phyloP scores from a whole-genome alignment of 768 basidiomycete genomes.

The Boletellus emodensis region DNA sequence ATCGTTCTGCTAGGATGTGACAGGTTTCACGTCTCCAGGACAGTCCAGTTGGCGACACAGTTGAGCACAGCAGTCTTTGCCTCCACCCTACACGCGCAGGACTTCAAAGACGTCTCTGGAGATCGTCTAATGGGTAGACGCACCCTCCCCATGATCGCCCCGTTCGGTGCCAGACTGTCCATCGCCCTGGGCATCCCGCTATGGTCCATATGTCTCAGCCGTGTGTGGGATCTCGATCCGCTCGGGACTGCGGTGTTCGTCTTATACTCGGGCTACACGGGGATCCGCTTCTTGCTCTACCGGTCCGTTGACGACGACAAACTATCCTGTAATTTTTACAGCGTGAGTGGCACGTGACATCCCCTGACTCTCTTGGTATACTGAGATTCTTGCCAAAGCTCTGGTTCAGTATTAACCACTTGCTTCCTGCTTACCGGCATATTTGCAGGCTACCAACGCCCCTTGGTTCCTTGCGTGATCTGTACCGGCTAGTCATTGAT shows the following conservation, averaged over 20 bases:
- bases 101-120: conserved; percentile 38
- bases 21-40: conserved; percentile 6
- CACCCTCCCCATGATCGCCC: conserved; percentile 41
- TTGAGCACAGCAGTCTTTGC: conserved; percentile 27
- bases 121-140: conserved; percentile 33
- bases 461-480: neutral
- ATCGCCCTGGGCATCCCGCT: conserved; percentile 18
- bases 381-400: conserved; percentile 5
- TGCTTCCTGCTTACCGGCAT: conserved; percentile 16
- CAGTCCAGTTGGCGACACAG: conserved; percentile 18
- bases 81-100: conserved; percentile 31
- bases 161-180: conserved; percentile 21
- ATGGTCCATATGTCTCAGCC: conserved; percentile 22
- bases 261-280: conserved; percentile 14
- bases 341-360: conserved; percentile 9
- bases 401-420: conserved; percentile 13
- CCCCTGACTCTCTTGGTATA: no score
- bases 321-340: conserved; percentile 22
- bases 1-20: conserved; percentile 11
- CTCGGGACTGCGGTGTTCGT: conserved; percentile 14
- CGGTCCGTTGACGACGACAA: conserved; percentile 16
- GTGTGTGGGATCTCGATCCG: conserved; percentile 18
- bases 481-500: neutral
- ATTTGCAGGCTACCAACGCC: neutral
- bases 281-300: conserved; percentile 17